Percentiles rank a stretch among this genome's conserved stretches.
phyloP scores from a whole-genome alignment of 2,329 filamentous ascomycete species.

The Myrmaecium sp. region DNA sequence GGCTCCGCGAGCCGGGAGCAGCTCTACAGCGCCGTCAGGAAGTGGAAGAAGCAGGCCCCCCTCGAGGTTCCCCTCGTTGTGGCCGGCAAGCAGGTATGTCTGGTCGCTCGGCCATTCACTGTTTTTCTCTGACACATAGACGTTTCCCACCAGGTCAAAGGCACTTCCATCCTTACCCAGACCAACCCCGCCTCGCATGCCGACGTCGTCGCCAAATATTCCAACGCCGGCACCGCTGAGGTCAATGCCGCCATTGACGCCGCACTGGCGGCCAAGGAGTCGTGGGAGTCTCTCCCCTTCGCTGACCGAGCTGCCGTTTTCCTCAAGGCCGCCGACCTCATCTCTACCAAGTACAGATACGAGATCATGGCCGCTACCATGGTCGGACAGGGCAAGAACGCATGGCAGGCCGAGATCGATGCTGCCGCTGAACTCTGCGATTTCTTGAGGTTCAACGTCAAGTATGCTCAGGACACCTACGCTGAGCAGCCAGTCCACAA shows the following conservation, averaged over 20 bases:
- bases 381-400: slow-evolving; percentile 94
- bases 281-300: slow-evolving; percentile 78
- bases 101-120: no score
- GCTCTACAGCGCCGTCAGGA: slow-evolving; percentile 56
- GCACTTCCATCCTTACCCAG: slow-evolving; percentile 50
- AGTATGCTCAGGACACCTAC: slow-evolving; percentile 85
- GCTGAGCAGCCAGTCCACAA: slow-evolving; percentile 74
- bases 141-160: slow-evolving; percentile 40
- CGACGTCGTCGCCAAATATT: slow-evolving; percentile 64
- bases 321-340: slow-evolving; percentile 84
- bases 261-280: slow-evolving; percentile 68
- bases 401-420: slow-evolving; percentile 98
- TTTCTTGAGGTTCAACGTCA: slow-evolving; percentile 86
- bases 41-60: slow-evolving; percentile 50
- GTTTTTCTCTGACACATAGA: slow-evolving; percentile 6
- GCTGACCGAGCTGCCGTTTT: slow-evolving; percentile 84
- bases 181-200: slow-evolving; percentile 70
- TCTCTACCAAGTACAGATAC: slow-evolving; percentile 85
- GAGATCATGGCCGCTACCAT: slow-evolving; percentile 94
- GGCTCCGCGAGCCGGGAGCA: slow-evolving; percentile 63
- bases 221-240: slow-evolving; percentile 60
- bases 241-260: slow-evolving; percentile 67
- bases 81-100: slow-evolving; percentile 60
- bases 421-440: slow-evolving; percentile 82
- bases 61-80: slow-evolving; percentile 71